Conservation (phyloP, 305 asterid species). For the Andrographis paniculata region DNA sequence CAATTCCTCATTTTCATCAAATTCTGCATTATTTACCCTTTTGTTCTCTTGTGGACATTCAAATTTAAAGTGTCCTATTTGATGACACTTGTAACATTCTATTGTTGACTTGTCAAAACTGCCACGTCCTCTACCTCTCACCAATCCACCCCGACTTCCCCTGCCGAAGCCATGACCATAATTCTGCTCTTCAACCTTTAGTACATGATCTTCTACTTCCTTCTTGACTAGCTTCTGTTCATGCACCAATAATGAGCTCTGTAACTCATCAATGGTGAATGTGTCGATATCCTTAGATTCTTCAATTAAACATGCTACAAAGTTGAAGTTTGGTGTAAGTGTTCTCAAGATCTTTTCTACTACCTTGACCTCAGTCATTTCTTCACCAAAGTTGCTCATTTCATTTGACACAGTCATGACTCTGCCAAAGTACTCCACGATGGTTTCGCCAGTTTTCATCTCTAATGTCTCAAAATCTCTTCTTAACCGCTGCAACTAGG, state of each 20-base stretch:
- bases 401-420: not conserved
- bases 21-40: no score
- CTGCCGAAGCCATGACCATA: no score
- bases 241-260: not conserved
- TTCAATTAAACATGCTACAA: conserved; percentile 4
- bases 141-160: no score
- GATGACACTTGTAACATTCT: no score
- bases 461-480: not conserved
- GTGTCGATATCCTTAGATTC: not conserved
- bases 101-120: no score
- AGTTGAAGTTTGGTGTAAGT: not conserved
- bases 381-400: not conserved
- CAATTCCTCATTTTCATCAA: no score
- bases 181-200: no score
- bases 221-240: not conserved
- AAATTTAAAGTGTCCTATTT: no score
- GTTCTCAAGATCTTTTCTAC: not conserved
- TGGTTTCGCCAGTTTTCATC: not conserved
- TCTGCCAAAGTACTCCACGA: not conserved
- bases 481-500: not conserved
- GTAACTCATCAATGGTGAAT: not conserved
- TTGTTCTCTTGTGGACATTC: no score
- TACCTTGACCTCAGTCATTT: not conserved
- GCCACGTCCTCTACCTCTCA: no score
- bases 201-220: no score